Evolutionary conservation across 805 yeast genomes (phyloP).

Genomic region (Lachancea dasiensis): DNA sequence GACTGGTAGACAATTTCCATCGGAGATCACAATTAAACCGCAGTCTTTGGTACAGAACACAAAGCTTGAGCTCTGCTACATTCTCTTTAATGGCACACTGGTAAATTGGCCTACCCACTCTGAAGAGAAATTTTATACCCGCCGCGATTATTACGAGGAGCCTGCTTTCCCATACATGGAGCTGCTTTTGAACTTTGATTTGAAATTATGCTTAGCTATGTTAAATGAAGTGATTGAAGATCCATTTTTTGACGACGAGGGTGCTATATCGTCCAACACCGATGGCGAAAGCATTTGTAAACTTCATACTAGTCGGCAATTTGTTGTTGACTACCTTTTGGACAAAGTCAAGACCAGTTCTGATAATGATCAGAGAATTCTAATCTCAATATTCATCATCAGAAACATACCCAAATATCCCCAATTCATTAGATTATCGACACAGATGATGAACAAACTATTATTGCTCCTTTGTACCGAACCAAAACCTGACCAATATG

Average conservation of each 20-base stretch:
- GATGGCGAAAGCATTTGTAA: not conserved
- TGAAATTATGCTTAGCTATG: conserved; percentile 56
- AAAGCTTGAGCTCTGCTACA: conserved; percentile 46
- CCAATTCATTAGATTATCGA: conserved; percentile 74
- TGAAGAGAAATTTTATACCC: conserved; percentile 32
- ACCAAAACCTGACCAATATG: too few species aligned
- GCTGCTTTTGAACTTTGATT: conserved; percentile 47
- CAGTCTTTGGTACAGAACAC: conserved; percentile 34
- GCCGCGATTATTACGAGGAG: conserved; percentile 31
- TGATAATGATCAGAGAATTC: conserved; percentile 27
- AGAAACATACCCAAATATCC: conserved; percentile 77
- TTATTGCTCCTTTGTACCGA: conserved; percentile 45
- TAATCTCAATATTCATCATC: conserved; percentile 65
- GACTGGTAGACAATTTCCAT: conserved; percentile 79
- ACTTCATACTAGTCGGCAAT: conserved; percentile 55
- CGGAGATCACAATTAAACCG: conserved; percentile 43
- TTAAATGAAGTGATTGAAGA: conserved; percentile 85
- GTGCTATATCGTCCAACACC: conserved; percentile 11
- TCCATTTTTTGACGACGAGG: conserved; percentile 60
- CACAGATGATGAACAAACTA: conserved; percentile 44
- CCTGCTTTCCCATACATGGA: conserved; percentile 68
- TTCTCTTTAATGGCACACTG: conserved; percentile 53
- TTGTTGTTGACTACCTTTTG: conserved; percentile 64
- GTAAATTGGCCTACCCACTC: conserved; percentile 42
- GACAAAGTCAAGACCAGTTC: conserved; percentile 42